Evolutionary conservation across 371 early-diverging fungal species (phyloP).

Genomic region (Gilbertella persicaria): DNA sequence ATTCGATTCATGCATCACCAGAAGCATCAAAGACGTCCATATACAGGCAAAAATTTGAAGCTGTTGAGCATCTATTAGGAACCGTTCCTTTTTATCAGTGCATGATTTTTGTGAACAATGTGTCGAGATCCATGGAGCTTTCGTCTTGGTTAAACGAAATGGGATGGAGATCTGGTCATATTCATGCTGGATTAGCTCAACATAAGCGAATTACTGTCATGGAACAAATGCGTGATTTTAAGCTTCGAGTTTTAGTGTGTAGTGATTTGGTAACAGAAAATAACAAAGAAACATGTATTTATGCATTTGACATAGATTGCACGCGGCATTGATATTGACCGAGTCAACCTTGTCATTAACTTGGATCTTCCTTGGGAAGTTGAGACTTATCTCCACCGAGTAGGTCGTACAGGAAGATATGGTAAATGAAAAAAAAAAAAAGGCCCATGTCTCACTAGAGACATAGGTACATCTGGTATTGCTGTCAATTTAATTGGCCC

Average conservation of each 20-base stretch:
- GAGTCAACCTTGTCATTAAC: conserved; percentile 98
- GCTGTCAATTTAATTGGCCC: conserved; percentile 43
- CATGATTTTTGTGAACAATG: conserved; percentile 65
- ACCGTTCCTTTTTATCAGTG: conserved; percentile 66
- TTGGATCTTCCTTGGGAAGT: conserved; percentile 88
- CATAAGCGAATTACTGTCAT: conserved; percentile 64
- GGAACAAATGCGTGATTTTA: conserved; percentile 65
- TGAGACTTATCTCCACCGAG: conserved; percentile 98
- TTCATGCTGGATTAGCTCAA: conserved; percentile 55
- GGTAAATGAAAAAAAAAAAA: conserved; percentile 64
- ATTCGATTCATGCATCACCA: conserved; percentile 21
- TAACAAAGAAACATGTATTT: not conserved
- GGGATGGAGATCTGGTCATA: conserved; percentile 62
- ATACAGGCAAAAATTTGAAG: conserved; percentile 57
- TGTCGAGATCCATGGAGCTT: conserved; percentile 54
- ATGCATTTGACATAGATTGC: conserved; percentile 62
- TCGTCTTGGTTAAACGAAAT: conserved; percentile 55
- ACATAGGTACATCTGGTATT: conserved; percentile 51
- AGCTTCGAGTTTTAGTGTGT: conserved; percentile 72
- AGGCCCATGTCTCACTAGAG: not conserved
- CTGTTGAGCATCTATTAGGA: conserved; percentile 47
- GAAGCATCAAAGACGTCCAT: conserved; percentile 17
- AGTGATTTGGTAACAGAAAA: conserved; percentile 67
- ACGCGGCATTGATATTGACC: conserved; percentile 97
- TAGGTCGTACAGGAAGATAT: conserved; percentile 99